Base-by-base conservation (phyloP, 495 filamentous ascomycete species). In the Aspergillus coremiiformis region DNA sequence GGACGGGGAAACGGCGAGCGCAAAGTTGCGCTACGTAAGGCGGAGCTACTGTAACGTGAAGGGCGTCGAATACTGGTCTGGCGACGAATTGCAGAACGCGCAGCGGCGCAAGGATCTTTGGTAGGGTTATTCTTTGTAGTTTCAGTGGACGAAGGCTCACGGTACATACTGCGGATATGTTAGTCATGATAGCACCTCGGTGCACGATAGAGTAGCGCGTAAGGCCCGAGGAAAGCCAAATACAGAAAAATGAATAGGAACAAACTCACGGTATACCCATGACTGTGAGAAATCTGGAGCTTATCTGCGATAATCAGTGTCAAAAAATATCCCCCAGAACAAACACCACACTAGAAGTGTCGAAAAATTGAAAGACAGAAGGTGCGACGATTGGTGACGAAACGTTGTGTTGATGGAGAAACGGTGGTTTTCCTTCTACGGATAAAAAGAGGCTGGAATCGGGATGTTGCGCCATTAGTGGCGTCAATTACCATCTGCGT, bases 231-330 rank as follows among this genome's bases (percentile, higher is more conserved):
- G 23, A 49, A 29, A 39, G 39, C 46, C 23, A 39, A 21, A 37
- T 23, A 29, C 33, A 41, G 47, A 27, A 49, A 52, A n/a, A n/a
- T n/a, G 37, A 52, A 58, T 52, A 48, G 44, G 58, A n/a, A 54
- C 54, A 51, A 60, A 83, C 85, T 81, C 80, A 89, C 84, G 84
- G 87, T 54, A 90, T 82, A 73, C 88, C 88, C 88, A 93, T 92
- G 66, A 62, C 75, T 57, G 59, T 60, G 46, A 32, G 23, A 30
- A 52, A 49, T 49, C 30, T 33, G 52, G 33, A 35, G 41, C 55
- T 54, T 61, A 54, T 30, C 47, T 33, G 8, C 33, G 53, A 43
- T 60, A 26, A 23, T 52, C 5, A 21, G 15, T 42, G 23, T 51
- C 47, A 44, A 44, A 43, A 21, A 41, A 51, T 39, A 24, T 23